Base-by-base conservation (phyloP, 2,329 filamentous ascomycete genomes). In the Apiospora koreana region DNA sequence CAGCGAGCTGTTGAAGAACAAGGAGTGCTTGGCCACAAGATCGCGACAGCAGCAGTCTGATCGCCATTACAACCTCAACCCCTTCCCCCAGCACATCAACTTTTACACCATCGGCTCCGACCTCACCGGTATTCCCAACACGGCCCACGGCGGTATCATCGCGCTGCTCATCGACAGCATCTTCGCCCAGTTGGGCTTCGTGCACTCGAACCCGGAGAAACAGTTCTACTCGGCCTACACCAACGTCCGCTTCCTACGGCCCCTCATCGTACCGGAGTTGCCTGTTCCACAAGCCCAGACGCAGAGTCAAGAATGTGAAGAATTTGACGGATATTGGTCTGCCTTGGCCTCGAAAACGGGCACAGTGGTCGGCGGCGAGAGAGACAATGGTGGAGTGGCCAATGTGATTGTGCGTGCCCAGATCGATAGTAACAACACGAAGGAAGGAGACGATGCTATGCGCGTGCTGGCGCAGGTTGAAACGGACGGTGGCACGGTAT, bases 211-310 rank as follows among this genome's bases (percentile, higher is more conserved):
- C 66, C 71, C 72, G 4, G 72, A 69, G 16, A 71, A 69, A 5
- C 72, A 74, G 67, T 74, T 75, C 68, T 74, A 74, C 62, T 71
- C 71, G 5, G 70, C 71, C 28, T 75, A 70, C 45, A 73, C 64
- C 23, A 42, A 66, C 23, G 43, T 46, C 2, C 65, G 38, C 14
- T 66, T 66, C 38, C 41, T 43, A 1, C 41, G 41, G 2, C 65
- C 65, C 23, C 16, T 66, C 16, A n/a, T 46, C 16, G 14, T 66
- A 23, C 65, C 41, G 14, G 9, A 5, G 23, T 2, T 8, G 21
- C 21, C 35, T n/a, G n/a, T n/a, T n/a, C n/a, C n/a, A n/a, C n/a
- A n/a, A n/a, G n/a, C n/a, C n/a, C n/a, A n/a, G n/a, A n/a, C n/a
- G n/a, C n/a, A n/a, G n/a, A n/a, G n/a, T n/a, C n/a, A n/a, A n/a